Evolutionary conservation across 306 rosid species (phyloP).

Genomic region (Castanopsis chinensis): DNA sequence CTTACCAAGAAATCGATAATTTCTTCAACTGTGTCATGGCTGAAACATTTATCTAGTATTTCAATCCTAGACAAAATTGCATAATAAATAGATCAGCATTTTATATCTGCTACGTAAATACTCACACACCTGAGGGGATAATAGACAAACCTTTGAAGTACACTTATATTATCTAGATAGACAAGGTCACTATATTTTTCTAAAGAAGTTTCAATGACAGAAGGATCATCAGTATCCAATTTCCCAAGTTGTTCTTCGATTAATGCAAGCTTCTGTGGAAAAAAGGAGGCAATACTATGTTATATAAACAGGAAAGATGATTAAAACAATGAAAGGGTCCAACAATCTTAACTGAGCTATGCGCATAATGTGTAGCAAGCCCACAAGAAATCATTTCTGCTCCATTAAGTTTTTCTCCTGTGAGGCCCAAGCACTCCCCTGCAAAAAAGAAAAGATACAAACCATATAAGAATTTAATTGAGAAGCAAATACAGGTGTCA

Average conservation of each 20-base stretch:
- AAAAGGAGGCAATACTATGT: constrained; percentile 36
- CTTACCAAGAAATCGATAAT: constrained; percentile 76
- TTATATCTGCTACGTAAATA: no score
- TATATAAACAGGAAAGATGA: constrained; percentile 2
- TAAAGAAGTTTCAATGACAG: constrained; percentile 72
- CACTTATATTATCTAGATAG: constrained; percentile 46
- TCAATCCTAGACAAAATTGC: constrained; percentile 58
- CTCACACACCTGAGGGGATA: no score
- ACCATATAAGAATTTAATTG: no score
- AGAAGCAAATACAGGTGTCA: no score
- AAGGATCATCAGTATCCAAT: constrained; percentile 90
- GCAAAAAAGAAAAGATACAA: no score
- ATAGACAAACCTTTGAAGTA: constrained; percentile 57
- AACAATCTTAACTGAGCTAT: constrained; percentile 61
- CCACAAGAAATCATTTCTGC: no score
- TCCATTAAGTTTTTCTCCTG: no score
- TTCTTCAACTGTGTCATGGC: constrained; percentile 83
- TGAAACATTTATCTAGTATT: constrained; percentile 70
- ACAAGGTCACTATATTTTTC: constrained; percentile 72
- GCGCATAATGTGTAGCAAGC: constrained; percentile 28
- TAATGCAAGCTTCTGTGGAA: constrained; percentile 62
- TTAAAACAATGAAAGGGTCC: constrained; percentile 9
- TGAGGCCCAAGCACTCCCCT: no score
- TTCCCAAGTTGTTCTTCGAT: constrained; percentile 76
- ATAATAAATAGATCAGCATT: constrained; percentile 1